These are phyloP conservation scores for Stipa capillata DNA, from an alignment of 176 grass and related monocot species.

Conservation along the genomic window DNA sequence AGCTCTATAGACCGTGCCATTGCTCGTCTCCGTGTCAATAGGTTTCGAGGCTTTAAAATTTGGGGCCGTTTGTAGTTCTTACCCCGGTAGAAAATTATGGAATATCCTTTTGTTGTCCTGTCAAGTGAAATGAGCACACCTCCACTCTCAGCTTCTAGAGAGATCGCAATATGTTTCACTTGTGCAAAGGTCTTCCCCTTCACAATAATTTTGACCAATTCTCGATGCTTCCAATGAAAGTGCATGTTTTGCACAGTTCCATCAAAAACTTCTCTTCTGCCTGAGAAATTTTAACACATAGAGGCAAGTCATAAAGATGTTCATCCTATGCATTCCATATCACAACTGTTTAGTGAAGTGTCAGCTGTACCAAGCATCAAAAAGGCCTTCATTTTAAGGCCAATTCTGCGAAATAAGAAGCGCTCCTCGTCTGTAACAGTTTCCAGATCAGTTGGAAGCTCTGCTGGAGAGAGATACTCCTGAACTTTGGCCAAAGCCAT, in stretches of 20 bases:
- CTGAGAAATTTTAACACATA: constrained; percentile 24
- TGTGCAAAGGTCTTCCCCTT: constrained; percentile 78
- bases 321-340: constrained; percentile 13
- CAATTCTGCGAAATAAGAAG: constrained; percentile 61
- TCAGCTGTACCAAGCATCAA: constrained; percentile 55
- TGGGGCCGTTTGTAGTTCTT: constrained; percentile 78
- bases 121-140: constrained; percentile 89
- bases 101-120: constrained; percentile 87
- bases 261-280: constrained; percentile 83
- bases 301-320: background rate
- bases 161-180: constrained; percentile 92
- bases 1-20: constrained; percentile 88
- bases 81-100: constrained; percentile 78
- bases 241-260: constrained; percentile 95
- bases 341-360: constrained; percentile 2
- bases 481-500: constrained; percentile 81
- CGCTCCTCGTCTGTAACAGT: constrained; percentile 89
- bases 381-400: constrained; percentile 88
- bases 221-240: constrained; percentile 87
- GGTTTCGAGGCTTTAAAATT: constrained; percentile 67
- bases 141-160: constrained; percentile 91
- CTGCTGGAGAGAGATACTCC: constrained; percentile 51
- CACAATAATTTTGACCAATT: constrained; percentile 80
- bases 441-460: constrained; percentile 90
- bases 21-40: constrained; percentile 70